Conservation (phyloP, 2,329 filamentous ascomycete species). For the Colletotrichum filicis region DNA sequence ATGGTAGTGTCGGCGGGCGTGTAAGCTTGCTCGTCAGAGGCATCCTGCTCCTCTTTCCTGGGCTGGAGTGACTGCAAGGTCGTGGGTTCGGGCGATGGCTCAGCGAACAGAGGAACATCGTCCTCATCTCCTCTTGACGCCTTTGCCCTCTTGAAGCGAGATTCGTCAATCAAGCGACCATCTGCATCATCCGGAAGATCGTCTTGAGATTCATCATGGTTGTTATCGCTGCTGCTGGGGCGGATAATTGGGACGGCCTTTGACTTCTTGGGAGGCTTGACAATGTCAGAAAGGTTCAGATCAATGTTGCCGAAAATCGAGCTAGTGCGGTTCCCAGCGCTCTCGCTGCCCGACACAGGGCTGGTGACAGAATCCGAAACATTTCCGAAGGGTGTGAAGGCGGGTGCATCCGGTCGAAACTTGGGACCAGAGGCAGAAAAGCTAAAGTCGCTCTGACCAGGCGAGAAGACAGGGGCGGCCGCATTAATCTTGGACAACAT, state of each 20-base stretch:
- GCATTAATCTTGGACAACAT: conserved; percentile 72
- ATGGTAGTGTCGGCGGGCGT: conserved; percentile 61
- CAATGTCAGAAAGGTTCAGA: conserved; percentile 68
- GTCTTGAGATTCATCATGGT: conserved; percentile 43
- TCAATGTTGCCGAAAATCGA: conserved; percentile 79
- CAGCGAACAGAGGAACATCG: conserved; percentile 80
- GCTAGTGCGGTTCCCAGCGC: conserved; percentile 50
- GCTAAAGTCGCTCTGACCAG: conserved; percentile 72
- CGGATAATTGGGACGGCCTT: conserved; percentile 87
- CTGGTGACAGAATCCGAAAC: conserved; percentile 61
- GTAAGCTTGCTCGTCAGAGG: conserved; percentile 53
- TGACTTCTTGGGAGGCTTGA: conserved; percentile 75
- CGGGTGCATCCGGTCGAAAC: conserved; percentile 81
- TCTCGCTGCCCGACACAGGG: conserved; percentile 57
- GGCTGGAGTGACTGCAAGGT: conserved; percentile 28
- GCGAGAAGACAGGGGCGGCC: conserved; percentile 77
- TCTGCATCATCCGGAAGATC: conserved; percentile 62
- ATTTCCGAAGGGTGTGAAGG: conserved; percentile 74
- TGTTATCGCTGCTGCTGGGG: conserved; percentile 64
- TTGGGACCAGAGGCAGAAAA: conserved; percentile 74
- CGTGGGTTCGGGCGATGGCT: conserved; percentile 49
- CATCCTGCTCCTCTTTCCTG: conserved; percentile 23
- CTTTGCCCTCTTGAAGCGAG: conserved; percentile 80
- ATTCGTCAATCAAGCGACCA: conserved; percentile 70
- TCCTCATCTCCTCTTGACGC: conserved; percentile 74